These are phyloP conservation scores for Cercospora janseana DNA, from an alignment of 2,329 filamentous ascomycete genomes.

Conservation along the genomic window DNA sequence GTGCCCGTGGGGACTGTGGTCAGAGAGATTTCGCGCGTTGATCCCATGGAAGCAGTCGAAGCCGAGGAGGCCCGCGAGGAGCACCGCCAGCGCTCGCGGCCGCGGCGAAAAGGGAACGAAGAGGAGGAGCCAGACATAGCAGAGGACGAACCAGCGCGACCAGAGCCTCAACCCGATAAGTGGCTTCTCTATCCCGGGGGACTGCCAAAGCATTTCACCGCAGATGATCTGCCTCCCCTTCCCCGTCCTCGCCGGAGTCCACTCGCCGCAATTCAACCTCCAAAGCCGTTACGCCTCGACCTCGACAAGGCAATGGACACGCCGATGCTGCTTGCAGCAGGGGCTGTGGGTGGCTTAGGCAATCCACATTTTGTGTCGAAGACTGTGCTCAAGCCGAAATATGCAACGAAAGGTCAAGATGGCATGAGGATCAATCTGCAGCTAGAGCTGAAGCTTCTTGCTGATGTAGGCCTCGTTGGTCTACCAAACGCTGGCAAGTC, in stretches of 20 bases:
- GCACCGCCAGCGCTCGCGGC: conserved; percentile 35
- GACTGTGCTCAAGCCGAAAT: conserved; percentile 72
- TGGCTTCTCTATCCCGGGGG: conserved; percentile 86
- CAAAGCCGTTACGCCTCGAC: conserved; percentile 63
- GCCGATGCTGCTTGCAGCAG: conserved; percentile 81
- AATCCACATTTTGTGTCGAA: conserved; percentile 90
- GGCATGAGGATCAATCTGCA: conserved; percentile 77
- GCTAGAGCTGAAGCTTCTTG: conserved; percentile 89
- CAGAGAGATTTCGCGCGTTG: conserved; percentile 73
- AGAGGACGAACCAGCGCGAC: not conserved
- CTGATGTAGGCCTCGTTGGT: conserved; percentile 90
- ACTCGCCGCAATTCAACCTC: conserved; percentile 66
- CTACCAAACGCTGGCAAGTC: conserved; percentile 96
- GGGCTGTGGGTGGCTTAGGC: conserved; percentile 83
- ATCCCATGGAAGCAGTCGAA: conserved; percentile 71
- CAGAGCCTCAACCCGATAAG: conserved; percentile 54
- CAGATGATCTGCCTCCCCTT: conserved; percentile 57
- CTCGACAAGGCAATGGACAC: conserved; percentile 69
- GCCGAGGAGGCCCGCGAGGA: conserved; percentile 17
- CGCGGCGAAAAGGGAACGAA: conserved; percentile 40
- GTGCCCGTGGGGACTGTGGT: conserved; percentile 93
- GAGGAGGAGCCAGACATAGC: conserved; percentile 37
- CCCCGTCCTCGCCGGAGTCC: conserved; percentile 57
- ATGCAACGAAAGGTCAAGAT: conserved; percentile 80
- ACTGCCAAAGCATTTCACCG: conserved; percentile 65